phyloP scores from a whole-genome alignment of 345 rosid genomes.

The Zanthoxylum bungeanum region DNA sequence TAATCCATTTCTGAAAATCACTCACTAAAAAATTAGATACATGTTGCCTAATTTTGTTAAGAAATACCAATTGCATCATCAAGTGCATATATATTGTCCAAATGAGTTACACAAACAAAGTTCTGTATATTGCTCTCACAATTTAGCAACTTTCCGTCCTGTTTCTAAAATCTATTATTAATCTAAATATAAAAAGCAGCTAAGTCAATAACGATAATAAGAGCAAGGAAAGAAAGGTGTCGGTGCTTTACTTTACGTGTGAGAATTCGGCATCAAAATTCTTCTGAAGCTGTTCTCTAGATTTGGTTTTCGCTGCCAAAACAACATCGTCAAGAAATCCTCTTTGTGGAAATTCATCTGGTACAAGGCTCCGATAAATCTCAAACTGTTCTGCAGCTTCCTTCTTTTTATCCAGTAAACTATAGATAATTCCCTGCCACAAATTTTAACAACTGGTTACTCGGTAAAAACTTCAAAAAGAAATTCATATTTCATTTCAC shows the following conservation, averaged over 20 bases:
- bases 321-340: conserved; percentile 78
- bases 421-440: conserved; percentile 78
- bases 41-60: too few relatives aligned
- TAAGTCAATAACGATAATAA: background rate
- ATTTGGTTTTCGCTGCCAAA: conserved; percentile 58
- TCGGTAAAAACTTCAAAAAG: background rate
- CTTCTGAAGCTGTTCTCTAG: conserved; percentile 51
- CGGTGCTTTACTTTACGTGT: conserved; percentile 11
- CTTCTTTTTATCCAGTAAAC: conserved; percentile 64
- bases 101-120: background rate
- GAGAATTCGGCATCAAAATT: conserved; percentile 51
- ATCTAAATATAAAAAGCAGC: background rate
- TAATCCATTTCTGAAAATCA: too few relatives aligned
- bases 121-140: background rate
- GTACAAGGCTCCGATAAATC: conserved; percentile 68
- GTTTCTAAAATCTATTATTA: background rate
- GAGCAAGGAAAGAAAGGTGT: background rate
- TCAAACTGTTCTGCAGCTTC: conserved; percentile 85
- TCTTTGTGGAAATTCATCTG: conserved; percentile 84
- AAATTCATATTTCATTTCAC: background rate
- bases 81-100: background rate
- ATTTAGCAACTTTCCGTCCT: background rate
- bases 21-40: too few relatives aligned
- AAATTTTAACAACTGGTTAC: background rate
- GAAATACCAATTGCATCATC: background rate